Evolutionary conservation across 2,329 filamentous ascomycete species (phyloP), one percentile per base, ranked within the genome.

Genomic region (Alternaria sp.): DNA sequence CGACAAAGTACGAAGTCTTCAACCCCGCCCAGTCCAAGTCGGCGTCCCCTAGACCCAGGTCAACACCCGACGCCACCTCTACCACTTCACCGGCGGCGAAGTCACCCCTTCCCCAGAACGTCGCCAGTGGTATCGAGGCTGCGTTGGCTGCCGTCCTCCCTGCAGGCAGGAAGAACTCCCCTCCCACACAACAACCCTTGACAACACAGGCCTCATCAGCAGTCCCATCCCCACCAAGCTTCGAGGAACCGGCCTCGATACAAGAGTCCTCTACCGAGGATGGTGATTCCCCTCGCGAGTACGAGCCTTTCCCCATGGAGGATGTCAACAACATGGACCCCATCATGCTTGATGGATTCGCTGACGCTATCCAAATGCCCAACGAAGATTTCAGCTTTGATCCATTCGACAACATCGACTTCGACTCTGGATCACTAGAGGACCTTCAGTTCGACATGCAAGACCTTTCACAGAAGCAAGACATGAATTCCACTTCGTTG

Each of bases 1-100:
- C 81, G 10, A 82, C 80, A 50, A 85, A 84, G 66, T 83, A 84
- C 70, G 82, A 84, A 68, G 78, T 83, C n/a, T 79, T 80, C 56
- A 78, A 78, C 41, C 76, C 80, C 12, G 68, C 70, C 23, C 68
- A 72, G 45, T 72, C 76, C 51, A 71, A 70, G 55, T 68, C 65
- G 14, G 55, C 68, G 7, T 66, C 68, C 26, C 62, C 70, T 11
- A 72, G 70, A 49, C 44, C 65, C 50, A 58, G 56, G 23, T 51
- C 64, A 12, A 60, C 65, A 28, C 47, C 61, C 61, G 58, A 59
- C 20, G 51, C 54, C 53, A 62, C 60, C 10, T 53, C 63, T 18
- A 66, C 67, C 28, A 37, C 55, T 1, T 47, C 64, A 21, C 60
- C 60, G 37, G 53, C 56, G 3, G 61, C 47, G 21, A 57, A 67